phyloP scores from a whole-genome alignment of 176 grass and related monocot genomes.

The Hordeum marinum region DNA sequence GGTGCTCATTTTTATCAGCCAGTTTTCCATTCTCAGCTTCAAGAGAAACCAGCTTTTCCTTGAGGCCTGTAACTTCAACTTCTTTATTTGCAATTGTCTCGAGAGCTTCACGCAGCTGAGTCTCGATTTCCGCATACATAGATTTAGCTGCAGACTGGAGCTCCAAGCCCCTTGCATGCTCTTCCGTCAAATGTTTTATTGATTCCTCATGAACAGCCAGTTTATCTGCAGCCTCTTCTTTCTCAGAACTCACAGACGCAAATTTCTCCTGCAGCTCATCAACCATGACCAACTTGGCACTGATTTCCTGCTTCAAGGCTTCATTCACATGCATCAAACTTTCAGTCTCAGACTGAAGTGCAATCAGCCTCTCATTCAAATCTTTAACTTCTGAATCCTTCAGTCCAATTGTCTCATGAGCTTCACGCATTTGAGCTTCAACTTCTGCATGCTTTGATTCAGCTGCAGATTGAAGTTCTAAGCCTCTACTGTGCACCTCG shows the following conservation, averaged over 20 bases:
- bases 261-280: slow-evolving; percentile 50
- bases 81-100: slow-evolving; percentile 36
- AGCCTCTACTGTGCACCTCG: slow-evolving; percentile 43
- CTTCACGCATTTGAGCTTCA: slow-evolving; percentile 49
- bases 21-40: slow-evolving; percentile 51
- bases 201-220: slow-evolving; percentile 34
- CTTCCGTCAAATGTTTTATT: slow-evolving; percentile 43
- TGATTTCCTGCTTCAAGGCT: slow-evolving; percentile 50
- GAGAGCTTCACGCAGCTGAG: slow-evolving; percentile 31
- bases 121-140: slow-evolving; percentile 34
- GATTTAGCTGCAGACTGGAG: slow-evolving; percentile 42
- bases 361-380: slow-evolving; percentile 69
- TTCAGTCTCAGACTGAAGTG: slow-evolving; percentile 58
- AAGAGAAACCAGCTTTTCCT: slow-evolving; percentile 45
- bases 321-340: slow-evolving; percentile 44
- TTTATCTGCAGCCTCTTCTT: slow-evolving; percentile 43
- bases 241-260: slow-evolving; percentile 25
- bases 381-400: slow-evolving; percentile 54
- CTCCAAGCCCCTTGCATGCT: slow-evolving; percentile 43
- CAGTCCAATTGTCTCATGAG: slow-evolving; percentile 35
- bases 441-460: slow-evolving; percentile 48
- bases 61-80: slow-evolving; percentile 36
- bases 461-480: slow-evolving; percentile 48
- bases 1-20: slow-evolving; percentile 18
- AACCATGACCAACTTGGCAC: slow-evolving; percentile 41